Base-by-base conservation (phyloP, 2,329 filamentous ascomycete species). In the Aspergillus sp. region DNA sequence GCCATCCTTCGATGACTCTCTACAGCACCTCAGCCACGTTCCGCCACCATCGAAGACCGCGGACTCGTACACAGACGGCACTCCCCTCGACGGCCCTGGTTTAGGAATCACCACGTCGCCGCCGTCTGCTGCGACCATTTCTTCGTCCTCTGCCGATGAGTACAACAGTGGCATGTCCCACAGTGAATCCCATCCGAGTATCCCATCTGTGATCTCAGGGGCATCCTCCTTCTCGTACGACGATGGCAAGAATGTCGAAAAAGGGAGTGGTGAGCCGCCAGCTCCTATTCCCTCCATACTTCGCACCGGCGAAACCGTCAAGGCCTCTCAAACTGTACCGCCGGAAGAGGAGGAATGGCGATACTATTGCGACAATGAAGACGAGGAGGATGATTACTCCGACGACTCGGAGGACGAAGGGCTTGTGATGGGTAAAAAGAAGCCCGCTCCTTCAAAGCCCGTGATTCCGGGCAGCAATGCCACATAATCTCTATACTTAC, bases 91-190 rank as follows among this genome's bases (percentile, higher is more conserved):
- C 1, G 45, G 51, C 35, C 50, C 51, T 5, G 50, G 48, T 33
- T 54, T 50, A 39, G 57, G 62, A 4, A 49, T 66, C 32, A 61
- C 59, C 29, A 63, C 57, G 4, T 70, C 68, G 3, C 66, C 64
- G 27, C 68, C 68, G 2, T 72, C 69, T n/a, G 69, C 70, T 32
- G 65, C 65, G 30, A 73, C 71, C 8, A 70, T 73, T 12, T 72
- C 70, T 8, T 73, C 71, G 5, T 71, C 69, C 1, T 70, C 69
- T n/a, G 64, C 67, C 32, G 70, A 70, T 45, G 70, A 72, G 45
- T 69, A 64, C 39, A 66, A 64, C 32, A 73, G 70, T 42, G 71
- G 70, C 43, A 72, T 73, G 57, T 73, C 71, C 29, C 69, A 72
- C 44, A 72, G 68, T 53, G 67, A 69, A 36, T 73, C 71, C 6